These are phyloP conservation scores for Beta macrorhiza DNA, from an alignment of 179 eudicot species.

Conservation along the genomic window DNA sequence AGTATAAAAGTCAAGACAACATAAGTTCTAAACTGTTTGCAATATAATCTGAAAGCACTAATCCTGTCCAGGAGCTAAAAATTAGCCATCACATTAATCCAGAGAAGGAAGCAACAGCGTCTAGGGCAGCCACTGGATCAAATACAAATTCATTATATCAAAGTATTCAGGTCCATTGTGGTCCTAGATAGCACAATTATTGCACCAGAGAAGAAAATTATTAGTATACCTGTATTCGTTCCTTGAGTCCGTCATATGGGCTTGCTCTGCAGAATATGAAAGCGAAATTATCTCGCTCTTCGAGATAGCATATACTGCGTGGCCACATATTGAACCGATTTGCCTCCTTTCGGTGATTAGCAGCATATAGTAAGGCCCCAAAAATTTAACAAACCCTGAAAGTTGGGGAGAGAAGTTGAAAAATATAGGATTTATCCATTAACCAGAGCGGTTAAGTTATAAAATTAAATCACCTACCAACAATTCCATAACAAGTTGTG, in stretches of 20 bases:
- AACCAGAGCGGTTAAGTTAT: neutral
- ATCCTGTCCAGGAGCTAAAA: neutral
- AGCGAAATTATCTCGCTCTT: constrained; percentile 77
- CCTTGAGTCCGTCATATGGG: constrained; percentile 37
- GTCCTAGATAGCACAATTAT: neutral
- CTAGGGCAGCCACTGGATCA: neutral
- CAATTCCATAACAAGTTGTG: constrained; percentile 88
- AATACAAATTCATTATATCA: neutral
- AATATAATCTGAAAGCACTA: neutral
- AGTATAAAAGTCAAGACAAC: neutral
- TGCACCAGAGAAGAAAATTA: neutral
- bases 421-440: neutral
- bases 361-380: constrained; percentile 94
- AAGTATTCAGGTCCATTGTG: neutral
- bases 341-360: constrained; percentile 75
- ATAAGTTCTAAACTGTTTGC: neutral
- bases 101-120: neutral
- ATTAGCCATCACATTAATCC: neutral
- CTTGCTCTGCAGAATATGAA: constrained; percentile 52
- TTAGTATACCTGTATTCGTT: constrained; percentile 69
- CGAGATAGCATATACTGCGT: constrained; percentile 66
- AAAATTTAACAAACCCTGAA: constrained; percentile 75
- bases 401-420: neutral
- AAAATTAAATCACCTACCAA: constrained; percentile 55
- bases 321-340: constrained; percentile 85